Conservation (phyloP, 345 rosid species). For the Stellera chamaejasme region DNA sequence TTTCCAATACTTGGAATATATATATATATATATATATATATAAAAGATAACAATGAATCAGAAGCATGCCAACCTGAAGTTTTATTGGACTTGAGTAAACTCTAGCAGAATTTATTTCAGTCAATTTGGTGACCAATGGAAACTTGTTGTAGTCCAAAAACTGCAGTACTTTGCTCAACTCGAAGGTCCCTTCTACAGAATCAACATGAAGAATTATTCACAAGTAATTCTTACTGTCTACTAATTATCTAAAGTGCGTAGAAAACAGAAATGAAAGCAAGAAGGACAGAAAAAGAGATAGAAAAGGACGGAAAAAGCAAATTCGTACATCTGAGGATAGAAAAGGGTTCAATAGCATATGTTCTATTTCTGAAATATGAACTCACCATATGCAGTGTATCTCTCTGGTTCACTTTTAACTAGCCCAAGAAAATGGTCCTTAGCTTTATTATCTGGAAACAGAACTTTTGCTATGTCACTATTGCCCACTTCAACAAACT, state of each 20-base stretch:
- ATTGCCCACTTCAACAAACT: conserved; percentile 54
- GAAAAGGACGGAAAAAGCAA: background rate
- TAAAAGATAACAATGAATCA: background rate
- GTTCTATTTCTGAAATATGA: background rate
- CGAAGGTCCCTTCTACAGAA: conserved; percentile 56
- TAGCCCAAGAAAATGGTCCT: conserved; percentile 44
- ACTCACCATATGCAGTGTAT: conserved; percentile 65
- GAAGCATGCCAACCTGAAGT: conserved; percentile 53
- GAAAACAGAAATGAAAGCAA: background rate
- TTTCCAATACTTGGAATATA: background rate
- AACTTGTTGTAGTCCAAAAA: conserved; percentile 69
- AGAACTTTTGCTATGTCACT: conserved; percentile 43
- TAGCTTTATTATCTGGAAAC: conserved; percentile 38
- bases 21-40: background rate
- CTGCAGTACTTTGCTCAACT: conserved; percentile 44
- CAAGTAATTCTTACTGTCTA: too few species aligned
- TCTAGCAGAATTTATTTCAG: conserved; percentile 57
- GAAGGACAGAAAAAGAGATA: background rate
- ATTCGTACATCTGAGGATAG: background rate
- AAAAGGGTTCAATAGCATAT: background rate
- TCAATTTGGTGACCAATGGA: conserved; percentile 68
- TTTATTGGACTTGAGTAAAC: conserved; percentile 70
- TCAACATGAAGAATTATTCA: conserved; percentile 1
- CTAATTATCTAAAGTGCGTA: too few species aligned
- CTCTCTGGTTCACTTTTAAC: conserved; percentile 79